phyloP scores from a whole-genome alignment of 1,139 yeast species.

The Hyphopichia fennica region DNA sequence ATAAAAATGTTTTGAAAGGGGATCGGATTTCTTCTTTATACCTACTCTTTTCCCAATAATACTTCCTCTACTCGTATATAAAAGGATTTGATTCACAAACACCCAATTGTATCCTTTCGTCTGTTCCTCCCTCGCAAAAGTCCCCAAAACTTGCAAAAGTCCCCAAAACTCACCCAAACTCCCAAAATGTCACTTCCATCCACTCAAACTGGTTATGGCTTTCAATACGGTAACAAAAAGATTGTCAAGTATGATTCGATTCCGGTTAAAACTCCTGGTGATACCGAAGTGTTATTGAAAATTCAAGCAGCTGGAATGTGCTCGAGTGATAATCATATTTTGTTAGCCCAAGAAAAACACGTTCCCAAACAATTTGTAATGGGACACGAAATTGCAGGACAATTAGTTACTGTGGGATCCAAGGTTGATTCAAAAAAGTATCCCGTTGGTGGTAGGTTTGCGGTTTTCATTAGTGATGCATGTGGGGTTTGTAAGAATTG shows the following conservation, averaged over 20 bases:
- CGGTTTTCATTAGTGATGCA: constrained; percentile 35
- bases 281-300: constrained; percentile 41
- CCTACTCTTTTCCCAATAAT: no score
- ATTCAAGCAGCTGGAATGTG: constrained; percentile 56
- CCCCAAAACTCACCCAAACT: background rate
- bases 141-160: no score
- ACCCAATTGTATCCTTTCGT: no score
- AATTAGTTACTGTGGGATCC: constrained; percentile 40
- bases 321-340: constrained; percentile 49
- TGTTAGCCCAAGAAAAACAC: constrained; percentile 25
- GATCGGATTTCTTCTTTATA: no score
- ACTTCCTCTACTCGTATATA: no score
- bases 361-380: constrained; percentile 38
- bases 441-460: constrained; percentile 36
- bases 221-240: constrained; percentile 16
- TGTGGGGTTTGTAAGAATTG: constrained; percentile 49
- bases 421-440: constrained; percentile 26
- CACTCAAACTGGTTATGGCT: constrained; percentile 27
- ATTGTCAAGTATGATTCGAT: constrained; percentile 24
- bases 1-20: no score
- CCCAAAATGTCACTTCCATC: constrained; percentile 8
- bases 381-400: constrained; percentile 63
- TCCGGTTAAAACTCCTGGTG: constrained; percentile 40
- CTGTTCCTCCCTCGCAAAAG: no score
- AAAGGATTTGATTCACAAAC: no score